phyloP scores from a whole-genome alignment of 208 protist genomes.

The Phytomonas sp. region DNA sequence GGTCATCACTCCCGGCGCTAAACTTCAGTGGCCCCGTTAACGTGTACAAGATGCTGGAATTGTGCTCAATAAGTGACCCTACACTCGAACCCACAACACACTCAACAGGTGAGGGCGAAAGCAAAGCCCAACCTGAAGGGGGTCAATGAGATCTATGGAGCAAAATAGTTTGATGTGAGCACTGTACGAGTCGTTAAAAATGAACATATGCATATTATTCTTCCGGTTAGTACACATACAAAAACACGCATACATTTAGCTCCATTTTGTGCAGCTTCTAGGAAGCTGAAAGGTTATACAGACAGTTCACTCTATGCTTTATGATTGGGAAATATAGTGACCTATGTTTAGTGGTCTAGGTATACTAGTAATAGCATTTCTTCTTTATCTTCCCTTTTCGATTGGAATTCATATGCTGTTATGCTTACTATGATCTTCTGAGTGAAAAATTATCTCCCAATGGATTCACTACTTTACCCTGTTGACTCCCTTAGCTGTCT shows the following conservation, averaged over 20 bases:
- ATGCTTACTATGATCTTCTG: background rate
- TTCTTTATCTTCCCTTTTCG: background rate
- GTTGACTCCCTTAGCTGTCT: background rate
- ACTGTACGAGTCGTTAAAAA: background rate
- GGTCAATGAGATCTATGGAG: background rate
- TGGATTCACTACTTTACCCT: background rate
- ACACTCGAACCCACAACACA: background rate
- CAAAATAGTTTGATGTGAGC: background rate
- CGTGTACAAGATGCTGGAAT: slow-evolving; percentile 55
- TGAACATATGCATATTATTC: background rate
- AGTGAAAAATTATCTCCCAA: background rate
- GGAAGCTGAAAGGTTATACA: background rate
- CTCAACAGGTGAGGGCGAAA: background rate
- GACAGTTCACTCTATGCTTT: background rate
- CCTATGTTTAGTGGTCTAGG: background rate
- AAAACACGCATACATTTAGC: background rate
- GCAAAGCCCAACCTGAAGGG: background rate
- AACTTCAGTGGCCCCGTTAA: slow-evolving; percentile 42
- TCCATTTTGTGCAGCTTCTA: background rate
- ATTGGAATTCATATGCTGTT: background rate
- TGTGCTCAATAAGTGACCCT: slow-evolving; percentile 21
- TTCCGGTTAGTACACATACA: background rate
- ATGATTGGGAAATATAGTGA: background rate
- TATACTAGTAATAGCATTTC: background rate
- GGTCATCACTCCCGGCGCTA: slow-evolving; percentile 12